Evolutionary conservation across 129 eudicot species (phyloP), one percentile per base, ranked within the genome.

Genomic region (Chrysanthemum lavandulifolium): DNA sequence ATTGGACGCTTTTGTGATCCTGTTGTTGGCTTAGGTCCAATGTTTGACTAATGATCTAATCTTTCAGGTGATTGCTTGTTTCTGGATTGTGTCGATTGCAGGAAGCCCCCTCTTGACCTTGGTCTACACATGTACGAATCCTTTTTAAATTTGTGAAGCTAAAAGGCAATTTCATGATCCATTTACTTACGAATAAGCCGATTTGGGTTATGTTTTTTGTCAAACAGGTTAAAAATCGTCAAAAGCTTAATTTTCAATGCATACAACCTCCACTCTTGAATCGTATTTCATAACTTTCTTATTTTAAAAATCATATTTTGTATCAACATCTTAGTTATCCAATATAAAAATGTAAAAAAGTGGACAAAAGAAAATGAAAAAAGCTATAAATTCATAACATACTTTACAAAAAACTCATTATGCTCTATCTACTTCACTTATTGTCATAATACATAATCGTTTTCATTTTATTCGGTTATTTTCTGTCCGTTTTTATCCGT

Each of bases 51-150:
- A n/a, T 43, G 55, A 76, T 77, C 12, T 4, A 27, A 49, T 77
- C 0, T 31, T 36, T 52, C 88, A 89, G 98, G 89, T 83, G 48
- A 82, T 87, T 49, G 98, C 89, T 73, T 79, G 95, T 67, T 79
- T 92, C 81, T 92, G 96, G 98, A 63, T 89, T 60, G 49, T 92
- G n/a, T 92, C 98, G 4, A 23, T 82, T 60, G 74, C 91, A 14
- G 98, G 96, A 70, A 82, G 83, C 59, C 79, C 66, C 82, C 85
- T 87, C 80, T 73, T 92, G 74, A 92, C 93, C 36, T 81, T 89
- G 81, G 75, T 83, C 65, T 92, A 89, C 82, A 81, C 82, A 71
- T 72, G 96, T 92, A 85, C 83, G 82, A 57, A 65, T 53, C 76
- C 19, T 53, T 68, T 49, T 21, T 12, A 2, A 4, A 21, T 60